A percentile compares a stretch with the other conserved stretches of the same genome.
These are phyloP conservation scores for Vigna unguiculata DNA, from an alignment of 306 rosid genomes.

Conservation along the genomic window DNA sequence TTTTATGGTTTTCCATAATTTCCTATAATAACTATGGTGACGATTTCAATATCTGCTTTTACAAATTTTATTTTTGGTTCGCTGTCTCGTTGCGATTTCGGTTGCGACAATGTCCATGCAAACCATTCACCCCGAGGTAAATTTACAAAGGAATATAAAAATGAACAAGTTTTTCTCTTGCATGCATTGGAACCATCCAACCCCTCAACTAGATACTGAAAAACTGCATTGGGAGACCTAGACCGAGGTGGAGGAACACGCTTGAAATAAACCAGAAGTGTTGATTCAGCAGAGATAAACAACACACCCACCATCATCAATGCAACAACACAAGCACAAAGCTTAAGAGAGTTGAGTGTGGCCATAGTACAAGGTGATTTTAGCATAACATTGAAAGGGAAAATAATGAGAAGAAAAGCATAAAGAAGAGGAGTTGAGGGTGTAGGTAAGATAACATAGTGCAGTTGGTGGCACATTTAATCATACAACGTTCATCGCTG, in stretches of 20 bases:
- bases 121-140: neutral
- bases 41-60: too few species aligned
- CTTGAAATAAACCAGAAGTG: slow-evolving; percentile 51
- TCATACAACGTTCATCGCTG: slow-evolving; percentile 17
- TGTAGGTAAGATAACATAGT: slow-evolving; percentile 17
- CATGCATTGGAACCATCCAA: slow-evolving; percentile 68
- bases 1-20: too few species aligned
- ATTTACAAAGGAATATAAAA: neutral
- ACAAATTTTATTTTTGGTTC: too few species aligned
- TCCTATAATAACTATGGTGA: too few species aligned
- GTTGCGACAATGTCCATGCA: too few species aligned
- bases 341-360: slow-evolving; percentile 40
- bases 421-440: slow-evolving; percentile 23
- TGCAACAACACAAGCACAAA: slow-evolving; percentile 36
- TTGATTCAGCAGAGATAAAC: slow-evolving; percentile 49
- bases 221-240: slow-evolving; percentile 60
- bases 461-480: slow-evolving; percentile 35
- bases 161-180: slow-evolving; percentile 49
- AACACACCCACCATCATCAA: slow-evolving; percentile 33
- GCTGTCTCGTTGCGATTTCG: too few species aligned
- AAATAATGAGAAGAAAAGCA: slow-evolving; percentile 29
- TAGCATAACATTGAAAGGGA: slow-evolving; percentile 43
- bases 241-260: slow-evolving; percentile 55
- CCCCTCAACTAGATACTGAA: slow-evolving; percentile 50
- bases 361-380: slow-evolving; percentile 40